These are phyloP conservation scores for Trematosphaeria pertusa DNA, from an alignment of 2,329 filamentous ascomycete genomes.

Conservation along the genomic window DNA sequence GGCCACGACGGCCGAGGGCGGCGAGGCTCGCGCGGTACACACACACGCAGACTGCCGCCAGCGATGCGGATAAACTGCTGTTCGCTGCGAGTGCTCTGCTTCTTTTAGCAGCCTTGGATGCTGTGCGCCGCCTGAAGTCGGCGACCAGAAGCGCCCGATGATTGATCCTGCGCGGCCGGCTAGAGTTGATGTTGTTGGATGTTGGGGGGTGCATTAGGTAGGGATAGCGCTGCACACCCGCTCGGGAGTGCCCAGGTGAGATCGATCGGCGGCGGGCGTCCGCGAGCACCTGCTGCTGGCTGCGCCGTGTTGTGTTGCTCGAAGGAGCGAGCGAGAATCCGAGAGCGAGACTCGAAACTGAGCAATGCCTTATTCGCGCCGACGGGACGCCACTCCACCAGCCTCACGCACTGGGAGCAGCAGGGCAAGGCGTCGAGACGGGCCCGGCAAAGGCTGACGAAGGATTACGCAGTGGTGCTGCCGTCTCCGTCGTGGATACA, in stretches of 20 bases:
- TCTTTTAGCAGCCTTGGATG: slow-evolving; percentile 5
- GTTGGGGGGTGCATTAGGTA: slow-evolving; percentile 16
- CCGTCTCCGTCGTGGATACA: slow-evolving; percentile 22
- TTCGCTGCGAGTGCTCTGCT: slow-evolving; percentile 2
- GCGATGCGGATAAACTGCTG: slow-evolving; percentile 3
- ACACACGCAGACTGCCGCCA: not conserved
- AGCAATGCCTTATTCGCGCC: slow-evolving; percentile 1
- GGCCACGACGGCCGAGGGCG: slow-evolving; percentile 8
- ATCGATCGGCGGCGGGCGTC: slow-evolving; percentile 38
- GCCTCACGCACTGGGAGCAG: slow-evolving; percentile 14
- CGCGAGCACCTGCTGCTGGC: slow-evolving; percentile 30
- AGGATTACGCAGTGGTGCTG: slow-evolving; percentile 30
- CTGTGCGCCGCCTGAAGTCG: slow-evolving; percentile 13
- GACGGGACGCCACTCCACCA: slow-evolving; percentile 3
- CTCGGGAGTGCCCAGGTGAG: slow-evolving; percentile 30
- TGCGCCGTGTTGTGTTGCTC: slow-evolving; percentile 22
- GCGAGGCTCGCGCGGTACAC: not conserved
- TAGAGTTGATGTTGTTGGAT: slow-evolving; percentile 11
- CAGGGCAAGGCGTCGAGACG: slow-evolving; percentile 28
- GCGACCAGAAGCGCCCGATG: slow-evolving; percentile 18
- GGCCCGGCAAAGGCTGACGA: slow-evolving; percentile 30
- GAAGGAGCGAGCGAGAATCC: slow-evolving; percentile 2
- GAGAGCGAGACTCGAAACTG: slow-evolving; percentile 4
- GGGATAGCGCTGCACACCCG: slow-evolving; percentile 24
- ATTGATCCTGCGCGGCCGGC: slow-evolving; percentile 11